A percentile compares a stretch with the other conserved stretches of the same genome.
phyloP scores from a whole-genome alignment of 2,329 filamentous ascomycete species.

The Alternaria rosae region DNA sequence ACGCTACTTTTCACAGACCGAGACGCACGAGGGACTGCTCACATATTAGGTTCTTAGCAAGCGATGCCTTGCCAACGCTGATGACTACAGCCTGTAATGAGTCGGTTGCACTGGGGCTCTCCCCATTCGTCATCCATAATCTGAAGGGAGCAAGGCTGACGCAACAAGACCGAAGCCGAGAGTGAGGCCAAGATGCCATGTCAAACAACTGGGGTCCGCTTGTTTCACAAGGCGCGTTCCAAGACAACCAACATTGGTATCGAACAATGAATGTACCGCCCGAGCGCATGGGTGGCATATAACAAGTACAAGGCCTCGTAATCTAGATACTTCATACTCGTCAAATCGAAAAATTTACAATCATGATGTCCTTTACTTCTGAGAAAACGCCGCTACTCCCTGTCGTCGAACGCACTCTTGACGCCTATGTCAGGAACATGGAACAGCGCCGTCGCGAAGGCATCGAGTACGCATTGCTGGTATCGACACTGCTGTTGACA shows the following conservation, averaged over 20 bases:
- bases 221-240: constrained; percentile 12
- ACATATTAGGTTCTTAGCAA: background rate
- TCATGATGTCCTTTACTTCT: constrained; percentile 7
- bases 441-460: constrained; percentile 2
- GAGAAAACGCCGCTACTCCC: constrained; percentile 16
- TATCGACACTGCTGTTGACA: constrained; percentile 17
- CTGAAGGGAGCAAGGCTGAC: background rate
- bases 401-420: background rate
- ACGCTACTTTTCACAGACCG: background rate
- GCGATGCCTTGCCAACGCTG: background rate
- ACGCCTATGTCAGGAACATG: background rate
- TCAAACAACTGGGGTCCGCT: constrained; percentile 11
- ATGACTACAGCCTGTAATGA: background rate
- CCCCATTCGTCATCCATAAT: background rate
- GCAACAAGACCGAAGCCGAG: constrained; percentile 5
- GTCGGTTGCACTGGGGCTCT: background rate
- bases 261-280: constrained; percentile 3
- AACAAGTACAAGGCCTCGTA: background rate
- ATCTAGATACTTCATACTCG: background rate
- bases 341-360: background rate
- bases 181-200: constrained; percentile 13
- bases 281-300: constrained; percentile 4
- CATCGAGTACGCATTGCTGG: constrained; percentile 12
- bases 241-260: constrained; percentile 7
- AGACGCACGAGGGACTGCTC: background rate